phyloP scores from a whole-genome alignment of 176 grass and related monocot genomes.

The Cenchrus americanus region DNA sequence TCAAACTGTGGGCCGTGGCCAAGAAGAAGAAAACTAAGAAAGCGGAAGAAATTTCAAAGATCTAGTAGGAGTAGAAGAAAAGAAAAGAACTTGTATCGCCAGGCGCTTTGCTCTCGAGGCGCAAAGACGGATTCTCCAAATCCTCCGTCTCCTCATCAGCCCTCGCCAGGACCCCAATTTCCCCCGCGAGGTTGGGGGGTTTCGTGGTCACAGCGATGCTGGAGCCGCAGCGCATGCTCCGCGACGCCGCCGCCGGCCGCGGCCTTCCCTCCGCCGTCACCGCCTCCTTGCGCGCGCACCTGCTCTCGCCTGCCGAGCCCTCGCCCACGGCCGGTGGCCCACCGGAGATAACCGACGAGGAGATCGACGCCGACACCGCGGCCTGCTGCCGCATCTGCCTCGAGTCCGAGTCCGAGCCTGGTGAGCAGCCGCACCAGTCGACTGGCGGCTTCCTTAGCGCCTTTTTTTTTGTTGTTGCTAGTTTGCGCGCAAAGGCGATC shows the following conservation, averaged over 20 bases:
- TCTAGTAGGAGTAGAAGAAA: neutral
- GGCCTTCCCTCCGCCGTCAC: neutral
- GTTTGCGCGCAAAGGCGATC: neutral
- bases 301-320: neutral
- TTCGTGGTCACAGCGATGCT: constrained; percentile 9
- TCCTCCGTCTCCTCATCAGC: neutral
- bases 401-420: constrained; percentile 60
- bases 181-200: neutral
- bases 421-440: constrained; percentile 32
- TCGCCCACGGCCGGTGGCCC: neutral
- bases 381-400: constrained; percentile 91
- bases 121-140: constrained; percentile 1
- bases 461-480: neutral
- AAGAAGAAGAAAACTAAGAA: neutral
- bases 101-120: neutral
- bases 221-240: constrained; percentile 21
- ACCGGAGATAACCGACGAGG: constrained; percentile 62
- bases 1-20: too few relatives aligned
- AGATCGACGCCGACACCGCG: constrained; percentile 64
- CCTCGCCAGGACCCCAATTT: neutral
- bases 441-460: neutral
- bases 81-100: neutral
- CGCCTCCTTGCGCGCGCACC: constrained; percentile 27
- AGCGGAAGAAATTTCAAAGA: neutral
- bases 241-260: neutral